A percentile compares a stretch with the other conserved stretches of the same genome.
These are phyloP conservation scores for Pseudogymnoascus sp. DNA, from an alignment of 2,329 filamentous ascomycete species.

Conservation along the genomic window DNA sequence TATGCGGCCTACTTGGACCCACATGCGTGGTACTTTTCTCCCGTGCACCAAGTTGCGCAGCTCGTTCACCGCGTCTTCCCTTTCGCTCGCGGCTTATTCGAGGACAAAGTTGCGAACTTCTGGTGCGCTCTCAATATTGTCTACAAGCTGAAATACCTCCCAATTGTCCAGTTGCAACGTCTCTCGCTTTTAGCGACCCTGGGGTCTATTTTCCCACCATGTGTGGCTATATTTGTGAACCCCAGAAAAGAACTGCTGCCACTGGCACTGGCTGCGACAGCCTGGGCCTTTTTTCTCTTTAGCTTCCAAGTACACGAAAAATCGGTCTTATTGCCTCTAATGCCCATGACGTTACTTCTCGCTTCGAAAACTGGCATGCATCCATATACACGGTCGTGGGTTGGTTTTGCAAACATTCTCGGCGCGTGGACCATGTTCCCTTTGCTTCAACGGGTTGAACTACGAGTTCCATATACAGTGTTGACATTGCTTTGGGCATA, in stretches of 20 bases:
- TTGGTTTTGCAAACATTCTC: conserved; percentile 89
- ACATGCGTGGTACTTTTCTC: conserved; percentile 61
- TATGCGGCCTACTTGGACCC: conserved; percentile 52
- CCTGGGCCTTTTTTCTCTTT: conserved; percentile 97
- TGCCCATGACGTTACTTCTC: conserved; percentile 86
- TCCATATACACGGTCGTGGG: conserved; percentile 73
- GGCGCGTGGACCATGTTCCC: conserved; percentile 93
- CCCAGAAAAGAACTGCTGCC: conserved; percentile 72
- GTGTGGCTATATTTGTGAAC: conserved; percentile 66
- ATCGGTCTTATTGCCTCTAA: conserved; percentile 81
- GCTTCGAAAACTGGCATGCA: conserved; percentile 69
- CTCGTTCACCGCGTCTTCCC: conserved; percentile 89
- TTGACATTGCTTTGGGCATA: conserved; percentile 85
- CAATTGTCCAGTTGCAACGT: conserved; percentile 62
- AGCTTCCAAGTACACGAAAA: conserved; percentile 99
- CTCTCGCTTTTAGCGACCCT: conserved; percentile 68
- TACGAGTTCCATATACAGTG: conserved; percentile 76
- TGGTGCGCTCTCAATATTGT: conserved; percentile 91
- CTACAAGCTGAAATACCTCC: conserved; percentile 74
- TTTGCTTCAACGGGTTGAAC: conserved; percentile 72
- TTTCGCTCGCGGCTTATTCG: conserved; percentile 89
- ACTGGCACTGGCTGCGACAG: conserved; percentile 69
- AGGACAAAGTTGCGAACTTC: conserved; percentile 97
- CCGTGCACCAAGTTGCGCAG: conserved; percentile 71
- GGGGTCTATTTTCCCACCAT: conserved; percentile 67